Evolutionary conservation across 1,284 basidiomycete genomes (phyloP).

Genomic region (Hypsizygus ulmarius): DNA sequence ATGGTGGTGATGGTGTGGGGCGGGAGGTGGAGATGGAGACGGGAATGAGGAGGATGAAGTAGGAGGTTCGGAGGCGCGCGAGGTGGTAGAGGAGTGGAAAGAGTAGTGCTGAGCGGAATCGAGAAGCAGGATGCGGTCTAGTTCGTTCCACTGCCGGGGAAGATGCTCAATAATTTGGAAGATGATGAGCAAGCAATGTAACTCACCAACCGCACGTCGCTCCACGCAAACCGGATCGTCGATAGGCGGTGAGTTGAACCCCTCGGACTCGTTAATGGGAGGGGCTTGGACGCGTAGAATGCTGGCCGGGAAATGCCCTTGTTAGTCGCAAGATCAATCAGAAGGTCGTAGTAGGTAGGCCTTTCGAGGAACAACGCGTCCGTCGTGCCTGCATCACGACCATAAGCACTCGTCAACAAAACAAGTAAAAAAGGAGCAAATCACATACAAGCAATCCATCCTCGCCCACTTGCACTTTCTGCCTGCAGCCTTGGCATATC

Average conservation of each 20-base stretch:
- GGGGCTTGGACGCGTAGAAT: constrained; percentile 56
- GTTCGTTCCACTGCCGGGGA: constrained; percentile 63
- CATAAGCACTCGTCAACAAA: neutral
- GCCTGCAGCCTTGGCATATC: constrained; percentile 60
- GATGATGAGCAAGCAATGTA: neutral
- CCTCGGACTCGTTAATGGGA: constrained; percentile 33
- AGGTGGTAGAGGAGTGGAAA: no score
- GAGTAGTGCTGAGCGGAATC: constrained; percentile 27
- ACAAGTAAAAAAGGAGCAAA: neutral
- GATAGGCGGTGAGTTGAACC: constrained; percentile 54
- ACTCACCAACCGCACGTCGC: constrained; percentile 69
- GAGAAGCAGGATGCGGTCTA: constrained; percentile 61
- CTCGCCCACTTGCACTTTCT: constrained; percentile 55
- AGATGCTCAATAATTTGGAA: neutral
- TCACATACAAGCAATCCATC: constrained; percentile 73
- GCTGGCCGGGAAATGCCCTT: constrained; percentile 56
- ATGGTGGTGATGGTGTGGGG: no score
- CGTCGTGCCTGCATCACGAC: constrained; percentile 54
- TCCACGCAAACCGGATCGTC: constrained; percentile 72
- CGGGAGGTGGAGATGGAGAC: no score
- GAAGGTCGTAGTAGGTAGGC: constrained; percentile 69
- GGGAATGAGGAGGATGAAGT: no score
- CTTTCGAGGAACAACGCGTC: constrained; percentile 80
- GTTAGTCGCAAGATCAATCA: constrained; percentile 66
- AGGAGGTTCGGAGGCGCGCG: no score